phyloP scores from a whole-genome alignment of 257 asterid species.

The Buddleja alternifolia region DNA sequence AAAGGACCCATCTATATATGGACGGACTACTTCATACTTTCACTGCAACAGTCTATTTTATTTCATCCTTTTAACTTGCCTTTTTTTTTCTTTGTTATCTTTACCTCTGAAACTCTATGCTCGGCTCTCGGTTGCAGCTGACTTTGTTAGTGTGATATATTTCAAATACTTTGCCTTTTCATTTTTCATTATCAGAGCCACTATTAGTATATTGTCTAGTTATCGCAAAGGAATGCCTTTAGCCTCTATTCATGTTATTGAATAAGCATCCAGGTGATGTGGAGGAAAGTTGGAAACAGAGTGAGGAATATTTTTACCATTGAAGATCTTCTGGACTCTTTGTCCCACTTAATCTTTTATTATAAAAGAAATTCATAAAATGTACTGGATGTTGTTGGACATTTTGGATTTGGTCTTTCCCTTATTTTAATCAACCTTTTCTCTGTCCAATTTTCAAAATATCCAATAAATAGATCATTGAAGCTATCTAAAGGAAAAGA shows the following conservation, averaged over 20 bases:
- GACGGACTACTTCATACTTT: conserved; percentile 17
- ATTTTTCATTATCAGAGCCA: no score
- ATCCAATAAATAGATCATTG: not conserved
- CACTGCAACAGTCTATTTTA: not conserved
- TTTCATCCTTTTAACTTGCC: conserved; percentile 12
- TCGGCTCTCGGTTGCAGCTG: not conserved
- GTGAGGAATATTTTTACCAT: not conserved
- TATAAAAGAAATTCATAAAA: not conserved
- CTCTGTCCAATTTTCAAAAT: conserved; percentile 5
- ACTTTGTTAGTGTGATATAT: no score
- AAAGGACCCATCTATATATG: not conserved
- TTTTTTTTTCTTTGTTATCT: not conserved
- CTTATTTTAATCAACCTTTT: conserved; percentile 3
- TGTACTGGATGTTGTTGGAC: not conserved
- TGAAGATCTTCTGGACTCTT: not conserved
- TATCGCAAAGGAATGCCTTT: no score
- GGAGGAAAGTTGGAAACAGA: not conserved
- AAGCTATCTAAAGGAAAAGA: conserved; percentile 14
- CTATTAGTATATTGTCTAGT: no score
- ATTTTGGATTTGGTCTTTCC: not conserved
- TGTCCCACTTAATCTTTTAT: not conserved
- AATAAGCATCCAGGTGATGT: not conserved
- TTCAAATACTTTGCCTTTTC: no score
- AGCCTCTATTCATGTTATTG: not conserved
- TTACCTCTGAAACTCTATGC: conserved; percentile 4